These are phyloP conservation scores for Lathyrus sativus DNA, from an alignment of 306 rosid species.

Conservation along the genomic window DNA sequence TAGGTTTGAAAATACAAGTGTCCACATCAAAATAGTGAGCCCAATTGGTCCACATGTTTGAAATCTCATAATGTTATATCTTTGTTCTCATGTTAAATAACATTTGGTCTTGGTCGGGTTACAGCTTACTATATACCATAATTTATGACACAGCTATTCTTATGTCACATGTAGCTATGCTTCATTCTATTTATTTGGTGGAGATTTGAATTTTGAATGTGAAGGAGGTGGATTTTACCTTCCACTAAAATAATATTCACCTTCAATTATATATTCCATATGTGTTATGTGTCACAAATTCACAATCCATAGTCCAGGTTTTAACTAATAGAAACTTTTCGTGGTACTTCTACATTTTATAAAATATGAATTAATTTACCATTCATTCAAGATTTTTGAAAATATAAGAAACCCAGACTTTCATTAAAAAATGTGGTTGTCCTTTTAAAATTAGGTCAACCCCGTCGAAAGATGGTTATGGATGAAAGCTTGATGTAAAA, in stretches of 20 bases:
- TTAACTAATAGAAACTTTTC: too few relatives aligned
- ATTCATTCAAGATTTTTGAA: too few relatives aligned
- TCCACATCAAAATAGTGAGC: conserved; percentile 35
- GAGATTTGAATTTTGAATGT: conserved; percentile 10
- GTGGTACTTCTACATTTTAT: too few relatives aligned
- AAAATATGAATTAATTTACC: too few relatives aligned
- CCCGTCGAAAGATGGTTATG: too few relatives aligned
- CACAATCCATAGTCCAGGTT: too few relatives aligned
- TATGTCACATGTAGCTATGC: conserved; percentile 38
- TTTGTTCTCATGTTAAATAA: conserved; percentile 32
- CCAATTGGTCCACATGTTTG: conserved; percentile 21
- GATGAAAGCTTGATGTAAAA: too few relatives aligned
- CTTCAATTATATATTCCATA: not conserved
- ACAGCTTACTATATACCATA: conserved; percentile 35
- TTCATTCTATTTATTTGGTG: conserved; percentile 30
- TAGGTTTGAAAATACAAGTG: conserved; percentile 24
- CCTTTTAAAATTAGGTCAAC: too few relatives aligned
- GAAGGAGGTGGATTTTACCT: not conserved
- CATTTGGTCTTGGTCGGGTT: conserved; percentile 33
- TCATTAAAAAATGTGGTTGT: too few relatives aligned
- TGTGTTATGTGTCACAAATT: too few relatives aligned
- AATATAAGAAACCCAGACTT: too few relatives aligned
- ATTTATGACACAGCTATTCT: conserved; percentile 33
- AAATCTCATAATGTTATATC: conserved; percentile 36
- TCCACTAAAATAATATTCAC: not conserved